Evolutionary conservation across 441 rosid genomes (phyloP).

Genomic region (Dalechampia spathulata): DNA sequence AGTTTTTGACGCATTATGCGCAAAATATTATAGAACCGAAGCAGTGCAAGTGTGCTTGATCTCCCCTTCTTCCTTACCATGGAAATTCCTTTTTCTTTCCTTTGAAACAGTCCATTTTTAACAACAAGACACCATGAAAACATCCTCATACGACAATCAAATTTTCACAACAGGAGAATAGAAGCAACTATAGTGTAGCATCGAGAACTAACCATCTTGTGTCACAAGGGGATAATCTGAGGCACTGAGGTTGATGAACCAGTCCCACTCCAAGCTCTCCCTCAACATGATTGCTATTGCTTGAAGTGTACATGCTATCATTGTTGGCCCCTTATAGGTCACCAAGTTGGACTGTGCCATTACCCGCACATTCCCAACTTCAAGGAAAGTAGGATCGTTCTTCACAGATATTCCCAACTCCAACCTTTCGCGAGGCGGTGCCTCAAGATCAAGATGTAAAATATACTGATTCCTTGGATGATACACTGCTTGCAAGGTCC

Average conservation of each 20-base stretch:
- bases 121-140: neutral
- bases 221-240: constrained; percentile 93
- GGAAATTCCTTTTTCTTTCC: neutral
- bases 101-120: neutral
- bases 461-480: constrained; percentile 97
- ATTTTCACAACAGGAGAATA: neutral
- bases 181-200: constrained; percentile 5
- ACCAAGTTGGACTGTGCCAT: constrained; percentile 91
- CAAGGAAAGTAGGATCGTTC: constrained; percentile 58
- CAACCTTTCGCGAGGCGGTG: constrained; percentile 81
- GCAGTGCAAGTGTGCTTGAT: neutral
- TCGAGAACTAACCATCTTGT: constrained; percentile 72
- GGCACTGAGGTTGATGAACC: constrained; percentile 95
- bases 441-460: constrained; percentile 92
- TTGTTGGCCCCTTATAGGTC: constrained; percentile 92
- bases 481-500: constrained; percentile 93
- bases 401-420: constrained; percentile 63
- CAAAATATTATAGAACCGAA: too few species aligned
- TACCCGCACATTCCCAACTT: constrained; percentile 82
- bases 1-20: neutral
- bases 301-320: constrained; percentile 91
- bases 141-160: neutral
- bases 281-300: constrained; percentile 76
- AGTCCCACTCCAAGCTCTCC: constrained; percentile 91
- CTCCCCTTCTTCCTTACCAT: neutral